Conservation (phyloP, 805 yeast genomes). For the Wickerhamomyces bisporus region DNA sequence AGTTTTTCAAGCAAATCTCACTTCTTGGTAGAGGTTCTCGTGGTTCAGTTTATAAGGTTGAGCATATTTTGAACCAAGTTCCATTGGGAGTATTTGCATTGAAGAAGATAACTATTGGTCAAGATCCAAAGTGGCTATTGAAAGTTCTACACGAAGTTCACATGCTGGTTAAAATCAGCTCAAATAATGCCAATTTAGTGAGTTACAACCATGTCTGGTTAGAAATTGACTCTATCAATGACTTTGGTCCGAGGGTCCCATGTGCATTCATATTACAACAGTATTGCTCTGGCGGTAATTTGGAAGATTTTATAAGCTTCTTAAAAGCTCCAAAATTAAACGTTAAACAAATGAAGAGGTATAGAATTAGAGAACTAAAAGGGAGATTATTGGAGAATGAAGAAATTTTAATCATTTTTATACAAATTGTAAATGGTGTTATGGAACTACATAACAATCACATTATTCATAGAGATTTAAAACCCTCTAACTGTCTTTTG, state of each 20-base stretch:
- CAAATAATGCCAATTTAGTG: slow-evolving; percentile 57
- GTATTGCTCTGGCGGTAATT: slow-evolving; percentile 83
- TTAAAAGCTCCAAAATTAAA: slow-evolving; percentile 32
- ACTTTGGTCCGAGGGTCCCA: slow-evolving; percentile 54
- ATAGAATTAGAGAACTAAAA: slow-evolving; percentile 20
- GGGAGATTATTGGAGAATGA: slow-evolving; percentile 39
- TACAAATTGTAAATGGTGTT: slow-evolving; percentile 67
- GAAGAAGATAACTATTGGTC: slow-evolving; percentile 80
- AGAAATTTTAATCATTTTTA: slow-evolving; percentile 66
- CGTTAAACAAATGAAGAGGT: slow-evolving; percentile 33
- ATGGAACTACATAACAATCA: slow-evolving; percentile 66
- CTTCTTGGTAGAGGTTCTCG: slow-evolving; percentile 78
- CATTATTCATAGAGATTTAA: slow-evolving; percentile 82
- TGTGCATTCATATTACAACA: slow-evolving; percentile 81
- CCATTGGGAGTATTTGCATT: slow-evolving; percentile 78
- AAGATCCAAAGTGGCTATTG: slow-evolving; percentile 61
- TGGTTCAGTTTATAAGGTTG: slow-evolving; percentile 81
- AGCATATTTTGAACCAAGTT: slow-evolving; percentile 68
- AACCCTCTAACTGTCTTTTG: slow-evolving; percentile 82
- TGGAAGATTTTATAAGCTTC: slow-evolving; percentile 57
- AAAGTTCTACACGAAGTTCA: slow-evolving; percentile 75
- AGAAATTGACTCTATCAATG: slow-evolving; percentile 52
- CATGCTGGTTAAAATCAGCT: slow-evolving; percentile 48
- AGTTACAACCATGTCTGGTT: slow-evolving; percentile 91
- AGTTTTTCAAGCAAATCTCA: slow-evolving; percentile 59